Base-by-base conservation (phyloP, 371 early-diverging fungal genomes). In the Zychaea mexicana region DNA sequence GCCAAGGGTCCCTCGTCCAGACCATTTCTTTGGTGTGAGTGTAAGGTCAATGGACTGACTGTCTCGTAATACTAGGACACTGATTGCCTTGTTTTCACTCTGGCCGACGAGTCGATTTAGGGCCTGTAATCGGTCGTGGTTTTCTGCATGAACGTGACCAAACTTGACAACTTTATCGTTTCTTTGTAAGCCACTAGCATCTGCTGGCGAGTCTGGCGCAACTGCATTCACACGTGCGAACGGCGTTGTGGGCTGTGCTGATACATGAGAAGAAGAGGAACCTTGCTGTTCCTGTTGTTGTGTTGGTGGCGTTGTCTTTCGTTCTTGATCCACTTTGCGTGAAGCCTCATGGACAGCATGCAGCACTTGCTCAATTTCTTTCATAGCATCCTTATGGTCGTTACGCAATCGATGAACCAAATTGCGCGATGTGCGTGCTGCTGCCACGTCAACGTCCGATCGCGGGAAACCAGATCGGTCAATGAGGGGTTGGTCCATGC, bases 391-490 rank as follows among this genome's bases (percentile, higher is more conserved):
- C 60, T 82, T 85, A 55, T 84, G 82, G 68, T 96, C 96, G 70
- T 94, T 95, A 2, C 76, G 68, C 36, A 81, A 75, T 72, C 90
- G 80, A 47, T 88, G 83, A 24, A 95, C 85, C 45, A 74, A 63
- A 39, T 82, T 75, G 3, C 96, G 86, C 0, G 86, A 79, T 17
- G 70, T 74, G 30, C 83, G 65, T 17, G 71, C 84, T 1, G 88
- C 77, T 28, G 87, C 89, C 0, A 97, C 83, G 68, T 97, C 97
- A 15, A 97, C 73, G 74, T 96, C 96, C 15, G 89, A 76, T 26
- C 95, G 85, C 5, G 97, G 97, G 67, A 92, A 97, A 0, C 96
- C 96, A 10, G 81, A 71, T 2, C 65, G 38, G 69, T 95, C 96
- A 2, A 95, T 81, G 30, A 97, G 82, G 4, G 88, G 78, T 21